Base-by-base conservation (phyloP, 805 yeast species). In the Pichia cephalocereana region DNA sequence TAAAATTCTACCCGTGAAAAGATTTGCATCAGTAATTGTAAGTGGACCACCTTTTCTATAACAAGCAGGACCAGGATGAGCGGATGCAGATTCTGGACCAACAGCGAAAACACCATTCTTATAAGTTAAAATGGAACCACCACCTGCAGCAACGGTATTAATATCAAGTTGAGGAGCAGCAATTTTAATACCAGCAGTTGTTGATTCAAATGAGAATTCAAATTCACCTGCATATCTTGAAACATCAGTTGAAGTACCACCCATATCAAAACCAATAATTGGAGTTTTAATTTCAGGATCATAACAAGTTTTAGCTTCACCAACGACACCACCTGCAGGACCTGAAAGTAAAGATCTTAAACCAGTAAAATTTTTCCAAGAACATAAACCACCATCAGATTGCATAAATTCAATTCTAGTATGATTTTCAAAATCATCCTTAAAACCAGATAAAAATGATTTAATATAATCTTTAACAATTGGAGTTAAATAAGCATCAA, bases 281-380 rank as follows among this genome's bases (percentile, higher is more conserved):
- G 95, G 89, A 30, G 74, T 72, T 8, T 67, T 64, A 46, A 75
- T 74, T n/a, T 65, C 58, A 1, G 67, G 64, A 51, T 78, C 72
- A 60, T 74, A 87, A 52, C 95, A 86, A 0, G 98, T 90, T 45
- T 78, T 74, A 0, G 96, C 86, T 57, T 80, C 86, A 0, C 97
- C 98, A 38, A 90, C 96, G 50, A 90, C 95, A 45, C 98, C 98
- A 36, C 97, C 98, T 12, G 97, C 98, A 3, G 98, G 98, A 3
- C 98, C 98, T 2, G 96, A 87, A 32, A 90, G 67, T 45, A 90
- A 85, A 6, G 97, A 95, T 56, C 80, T 75, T 38, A 90, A 70
- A 2, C 98, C 98, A 0, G 96, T 82, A 62, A 90, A 91, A 45
- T 79, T 74, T 28, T 78, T 70, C 59, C 93, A 88, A 47, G 87